Percentiles rank a stretch among this genome's conserved stretches.
Conservation (phyloP, 225 moss, liverwort and hornwort species). For the Pseudoscleropodium purum region DNA sequence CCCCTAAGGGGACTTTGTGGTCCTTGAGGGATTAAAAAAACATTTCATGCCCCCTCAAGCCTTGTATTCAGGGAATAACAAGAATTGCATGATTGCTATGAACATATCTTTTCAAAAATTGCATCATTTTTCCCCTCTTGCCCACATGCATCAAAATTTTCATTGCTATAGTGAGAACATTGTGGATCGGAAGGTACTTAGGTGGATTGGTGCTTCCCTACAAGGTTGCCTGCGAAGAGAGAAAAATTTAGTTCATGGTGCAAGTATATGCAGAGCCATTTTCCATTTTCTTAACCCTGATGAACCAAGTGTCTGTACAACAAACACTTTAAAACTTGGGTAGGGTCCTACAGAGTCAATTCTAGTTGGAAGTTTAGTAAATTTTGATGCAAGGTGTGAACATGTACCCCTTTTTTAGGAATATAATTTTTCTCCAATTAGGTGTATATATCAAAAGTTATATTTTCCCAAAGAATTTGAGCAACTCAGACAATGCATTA, state of each 20-base stretch:
- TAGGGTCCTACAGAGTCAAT: background rate
- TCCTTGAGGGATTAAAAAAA: background rate
- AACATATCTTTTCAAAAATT: background rate
- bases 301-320: background rate
- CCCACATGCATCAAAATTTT: rapidly evolving
- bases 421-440: too few relatives aligned
- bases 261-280: too few relatives aligned
- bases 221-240: background rate
- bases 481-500: rapidly evolving
- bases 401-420: rapidly evolving
- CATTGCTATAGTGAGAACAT: background rate
- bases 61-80: rapidly evolving
- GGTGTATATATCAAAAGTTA: rapidly evolving
- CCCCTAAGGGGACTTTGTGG: too few relatives aligned
- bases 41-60: rapidly evolving
- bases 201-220: rapidly evolving
- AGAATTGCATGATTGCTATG: rapidly evolving
- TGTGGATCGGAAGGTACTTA: rapidly evolving
- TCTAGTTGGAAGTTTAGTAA: background rate
- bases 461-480: rapidly evolving
- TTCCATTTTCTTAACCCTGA: background rate
- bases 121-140: rapidly evolving
- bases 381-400: background rate
- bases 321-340: rapidly evolving
- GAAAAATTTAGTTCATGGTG: rapidly evolving